A percentile compares a stretch with the other conserved stretches of the same genome.
Conservation (phyloP, 2,329 filamentous ascomycete species). For the Xylariaceae sp. region DNA sequence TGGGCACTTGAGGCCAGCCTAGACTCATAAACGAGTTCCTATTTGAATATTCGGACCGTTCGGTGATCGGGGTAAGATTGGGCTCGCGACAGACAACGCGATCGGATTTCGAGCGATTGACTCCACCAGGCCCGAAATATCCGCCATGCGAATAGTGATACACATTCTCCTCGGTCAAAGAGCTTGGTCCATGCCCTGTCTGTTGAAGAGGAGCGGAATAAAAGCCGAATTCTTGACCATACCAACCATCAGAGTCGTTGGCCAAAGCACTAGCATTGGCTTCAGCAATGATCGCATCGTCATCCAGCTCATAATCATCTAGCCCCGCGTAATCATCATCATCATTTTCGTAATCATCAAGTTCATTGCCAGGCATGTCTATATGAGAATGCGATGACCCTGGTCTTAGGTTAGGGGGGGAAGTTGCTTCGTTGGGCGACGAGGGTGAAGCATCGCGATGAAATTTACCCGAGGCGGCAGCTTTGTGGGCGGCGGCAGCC, state of each 20-base stretch:
- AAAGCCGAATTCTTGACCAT: constrained; percentile 95
- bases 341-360: constrained; percentile 52
- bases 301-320: constrained; percentile 68
- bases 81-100: constrained; percentile 76
- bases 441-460: constrained; percentile 54
- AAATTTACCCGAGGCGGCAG: constrained; percentile 74
- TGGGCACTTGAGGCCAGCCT: constrained; percentile 51
- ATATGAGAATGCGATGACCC: constrained; percentile 25
- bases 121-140: constrained; percentile 77
- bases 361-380: constrained; percentile 21
- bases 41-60: constrained; percentile 93
- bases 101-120: constrained; percentile 70
- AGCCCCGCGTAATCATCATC: constrained; percentile 47
- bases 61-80: constrained; percentile 92
- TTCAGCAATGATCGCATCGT: constrained; percentile 89
- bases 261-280: constrained; percentile 93
- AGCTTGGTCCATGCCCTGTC: constrained; percentile 19
- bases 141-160: constrained; percentile 75
- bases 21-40: constrained; percentile 86
- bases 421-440: constrained; percentile 33
- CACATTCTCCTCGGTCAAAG: constrained; percentile 37
- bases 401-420: constrained; percentile 36
- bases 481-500: constrained; percentile 75
- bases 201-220: constrained; percentile 63
- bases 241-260: constrained; percentile 89